Evolutionary conservation across 2,329 filamentous ascomycete genomes (phyloP), one percentile per base, ranked within the genome.

Genomic region (Aspergillus unguis): DNA sequence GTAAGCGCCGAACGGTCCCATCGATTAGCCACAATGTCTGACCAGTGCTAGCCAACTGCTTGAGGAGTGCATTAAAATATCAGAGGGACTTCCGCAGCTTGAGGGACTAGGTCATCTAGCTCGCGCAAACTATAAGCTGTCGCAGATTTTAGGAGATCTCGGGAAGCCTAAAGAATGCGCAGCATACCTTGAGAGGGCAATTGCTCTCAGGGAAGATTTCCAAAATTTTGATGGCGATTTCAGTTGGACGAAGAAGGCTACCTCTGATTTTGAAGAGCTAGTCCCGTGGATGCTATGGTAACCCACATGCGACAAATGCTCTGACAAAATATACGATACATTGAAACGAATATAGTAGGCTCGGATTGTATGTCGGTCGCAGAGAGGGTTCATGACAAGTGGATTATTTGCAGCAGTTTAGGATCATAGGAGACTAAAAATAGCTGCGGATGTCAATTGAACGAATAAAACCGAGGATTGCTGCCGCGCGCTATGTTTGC

Each of bases 261-360:
- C 32, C n/a, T 52, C 41, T 43, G 38, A 48, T 27, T 58, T 58
- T 44, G 55, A 53, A 23, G 37, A 32, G 7, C 36, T 55, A 35
- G 55, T 53, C 27, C 55, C 48, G 10, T 57, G 55, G 52, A 55
- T 58, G 55, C 32, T 55, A 9, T 58, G 55, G 55, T 58, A 11
- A 55, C 28, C 29, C 38, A 11, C n/a, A 17, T 37, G 35, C 35
- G 8, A 6, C 8, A 17, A 9, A 37, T 33, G 31, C 31, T 33
- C 31, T 33, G 31, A 33, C 31, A 33, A 33, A 33, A 33, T 33
- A 33, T 33, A 33, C 31, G 31, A 33, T 33, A 33, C 31, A 33
- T 33, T 33, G 31, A 33, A 33, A 33, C 31, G 31, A 33, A 33
- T 33, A 33, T 33, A 33, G 31, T 33, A 33, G 31, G 31, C 31